Evolutionary conservation across 164 flowering plant species (phyloP).

Genomic region (Amborella trichopoda): DNA sequence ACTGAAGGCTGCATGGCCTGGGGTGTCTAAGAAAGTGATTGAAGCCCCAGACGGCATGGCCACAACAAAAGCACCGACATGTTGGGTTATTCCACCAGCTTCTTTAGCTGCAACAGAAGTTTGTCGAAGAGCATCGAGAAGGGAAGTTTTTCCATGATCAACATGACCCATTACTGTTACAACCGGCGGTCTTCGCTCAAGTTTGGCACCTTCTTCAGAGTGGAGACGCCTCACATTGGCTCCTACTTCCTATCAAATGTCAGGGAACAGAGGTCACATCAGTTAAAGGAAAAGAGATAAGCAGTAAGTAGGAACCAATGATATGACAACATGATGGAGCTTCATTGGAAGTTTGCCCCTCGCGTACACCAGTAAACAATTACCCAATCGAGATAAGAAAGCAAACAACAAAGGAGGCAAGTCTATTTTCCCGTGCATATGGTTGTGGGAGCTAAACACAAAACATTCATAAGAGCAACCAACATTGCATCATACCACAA

Average conservation of each 20-base stretch:
- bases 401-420: too few relatives aligned
- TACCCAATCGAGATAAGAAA: too few relatives aligned
- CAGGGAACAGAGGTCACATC: too few relatives aligned
- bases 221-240: conserved; percentile 61
- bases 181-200: conserved; percentile 65
- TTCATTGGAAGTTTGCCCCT: neutral
- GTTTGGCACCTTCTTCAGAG: conserved; percentile 49
- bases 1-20: conserved; percentile 97
- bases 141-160: conserved; percentile 97
- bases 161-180: conserved; percentile 98
- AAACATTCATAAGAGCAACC: too few relatives aligned
- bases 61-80: conserved; percentile 87
- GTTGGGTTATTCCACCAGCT: conserved; percentile 97
- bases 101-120: conserved; percentile 82
- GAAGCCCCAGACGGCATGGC: conserved; percentile 76
- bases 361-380: too few relatives aligned
- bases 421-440: too few relatives aligned
- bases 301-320: neutral
- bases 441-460: too few relatives aligned
- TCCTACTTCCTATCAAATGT: conserved; percentile 61
- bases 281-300: neutral
- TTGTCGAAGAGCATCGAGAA: conserved; percentile 79
- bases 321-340: neutral
- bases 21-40: conserved; percentile 89
- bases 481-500: too few relatives aligned